Conservation (phyloP, 768 basidiomycete species). For the Trichaptum fuscoviolaceum region DNA sequence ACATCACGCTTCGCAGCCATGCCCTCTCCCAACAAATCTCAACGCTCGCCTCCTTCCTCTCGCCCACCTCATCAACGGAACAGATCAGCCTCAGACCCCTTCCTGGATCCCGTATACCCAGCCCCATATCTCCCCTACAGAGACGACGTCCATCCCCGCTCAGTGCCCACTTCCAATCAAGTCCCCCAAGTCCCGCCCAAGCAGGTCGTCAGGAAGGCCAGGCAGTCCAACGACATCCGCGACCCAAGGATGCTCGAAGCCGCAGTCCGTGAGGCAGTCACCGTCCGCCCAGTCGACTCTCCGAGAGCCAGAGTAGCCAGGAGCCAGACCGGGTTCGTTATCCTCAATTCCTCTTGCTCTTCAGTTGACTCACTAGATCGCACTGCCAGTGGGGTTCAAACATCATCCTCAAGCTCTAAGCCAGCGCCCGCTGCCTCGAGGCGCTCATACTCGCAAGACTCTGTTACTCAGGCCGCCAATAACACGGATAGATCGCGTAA, state of each 20-base stretch:
- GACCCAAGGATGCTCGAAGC: constrained; percentile 30
- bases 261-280: constrained; percentile 66
- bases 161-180: background rate
- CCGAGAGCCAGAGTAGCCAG: constrained; percentile 47
- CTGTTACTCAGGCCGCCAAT: constrained; percentile 33
- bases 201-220: constrained; percentile 10
- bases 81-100: constrained; percentile 50
- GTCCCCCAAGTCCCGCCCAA: constrained; percentile 1
- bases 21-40: background rate
- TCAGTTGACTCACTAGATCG: constrained; percentile 1
- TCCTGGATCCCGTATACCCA: constrained; percentile 34
- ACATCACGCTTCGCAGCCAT: background rate
- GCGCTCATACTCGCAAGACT: constrained; percentile 48
- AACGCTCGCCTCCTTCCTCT: constrained; percentile 11
- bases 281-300: constrained; percentile 41
- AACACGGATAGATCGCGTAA: constrained; percentile 37
- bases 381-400: background rate
- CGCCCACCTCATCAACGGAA: constrained; percentile 29
- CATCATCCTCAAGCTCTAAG: constrained; percentile 8
- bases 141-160: constrained; percentile 23
- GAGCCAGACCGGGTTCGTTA: constrained; percentile 52
- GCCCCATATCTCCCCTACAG: constrained; percentile 20
- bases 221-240: constrained; percentile 26
- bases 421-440: constrained; percentile 25
- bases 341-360: constrained; percentile 13